Evolutionary conservation across 345 rosid species (phyloP).

Genomic region (Populus deltoides): DNA sequence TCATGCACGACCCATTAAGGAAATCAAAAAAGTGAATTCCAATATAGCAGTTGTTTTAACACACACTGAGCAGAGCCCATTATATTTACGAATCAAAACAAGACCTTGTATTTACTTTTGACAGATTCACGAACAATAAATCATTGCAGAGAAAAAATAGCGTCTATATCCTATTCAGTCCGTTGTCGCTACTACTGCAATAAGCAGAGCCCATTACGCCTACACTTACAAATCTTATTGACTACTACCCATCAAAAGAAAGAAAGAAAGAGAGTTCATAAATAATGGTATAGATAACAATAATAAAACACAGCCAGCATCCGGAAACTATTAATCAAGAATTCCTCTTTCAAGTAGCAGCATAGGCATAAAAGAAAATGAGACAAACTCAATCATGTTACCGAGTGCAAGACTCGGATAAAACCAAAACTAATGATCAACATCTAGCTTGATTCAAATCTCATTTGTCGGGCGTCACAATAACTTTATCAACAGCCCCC

Average conservation of each 20-base stretch:
- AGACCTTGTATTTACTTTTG: neutral
- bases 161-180: neutral
- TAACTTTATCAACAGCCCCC: neutral
- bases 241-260: neutral
- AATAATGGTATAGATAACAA: no score
- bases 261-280: no score
- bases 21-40: neutral
- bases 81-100: neutral
- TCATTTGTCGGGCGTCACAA: neutral
- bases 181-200: neutral
- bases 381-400: neutral
- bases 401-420: neutral
- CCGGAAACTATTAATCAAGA: neutral
- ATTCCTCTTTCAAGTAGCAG: neutral
- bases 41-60: neutral
- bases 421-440: neutral
- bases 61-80: neutral
- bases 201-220: neutral
- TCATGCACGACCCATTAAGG: neutral
- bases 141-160: neutral
- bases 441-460: neutral
- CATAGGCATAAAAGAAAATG: neutral
- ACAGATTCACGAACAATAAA: neutral
- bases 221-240: neutral
- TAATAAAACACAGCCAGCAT: neutral